A percentile compares a stretch with the other conserved stretches of the same genome.
Evolutionary conservation across 306 rosid genomes (phyloP).

Genomic region (Citrullus colocynthis): DNA sequence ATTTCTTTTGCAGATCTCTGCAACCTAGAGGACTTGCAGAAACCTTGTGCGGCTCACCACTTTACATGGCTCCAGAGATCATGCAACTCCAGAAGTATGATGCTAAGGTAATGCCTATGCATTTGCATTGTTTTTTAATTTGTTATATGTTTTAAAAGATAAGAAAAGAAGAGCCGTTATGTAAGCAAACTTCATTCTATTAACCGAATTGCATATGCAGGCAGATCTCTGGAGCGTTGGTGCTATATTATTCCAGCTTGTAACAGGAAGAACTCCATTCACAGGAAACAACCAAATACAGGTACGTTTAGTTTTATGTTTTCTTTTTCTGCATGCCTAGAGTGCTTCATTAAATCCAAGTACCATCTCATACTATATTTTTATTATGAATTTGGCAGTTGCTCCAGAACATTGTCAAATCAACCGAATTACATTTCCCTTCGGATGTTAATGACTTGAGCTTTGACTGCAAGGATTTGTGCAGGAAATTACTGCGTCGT

Average conservation of each 20-base stretch:
- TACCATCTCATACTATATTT: background rate
- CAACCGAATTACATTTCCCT: slow-evolving; percentile 74
- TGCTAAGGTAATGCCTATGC: slow-evolving; percentile 68
- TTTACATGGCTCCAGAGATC: slow-evolving; percentile 99
- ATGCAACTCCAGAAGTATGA: slow-evolving; percentile 98
- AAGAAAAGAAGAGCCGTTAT: background rate
- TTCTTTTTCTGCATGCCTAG: background rate
- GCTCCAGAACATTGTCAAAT: slow-evolving; percentile 84
- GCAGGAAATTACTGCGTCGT: slow-evolving; percentile 82
- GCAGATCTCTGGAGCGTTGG: slow-evolving; percentile 99
- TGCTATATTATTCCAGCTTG: slow-evolving; percentile 84
- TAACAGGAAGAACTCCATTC: slow-evolving; percentile 85
- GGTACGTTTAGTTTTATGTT: slow-evolving; percentile 26
- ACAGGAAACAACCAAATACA: slow-evolving; percentile 88
- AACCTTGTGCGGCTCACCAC: slow-evolving; percentile 99
- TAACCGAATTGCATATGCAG: slow-evolving; percentile 53
- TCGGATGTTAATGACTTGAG: slow-evolving; percentile 48
- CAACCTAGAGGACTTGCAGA: slow-evolving; percentile 95
- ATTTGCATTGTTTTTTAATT: background rate
- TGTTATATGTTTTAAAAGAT: too few species aligned
- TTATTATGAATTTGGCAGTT: slow-evolving; percentile 46
- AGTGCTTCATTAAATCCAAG: background rate
- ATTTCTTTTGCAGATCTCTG: slow-evolving; percentile 55
- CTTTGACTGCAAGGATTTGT: slow-evolving; percentile 79
- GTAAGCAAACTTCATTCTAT: slow-evolving; percentile 19